These are phyloP conservation scores for Rhododendron mucronatum DNA, from an alignment of 148 eudicot species.

Conservation along the genomic window DNA sequence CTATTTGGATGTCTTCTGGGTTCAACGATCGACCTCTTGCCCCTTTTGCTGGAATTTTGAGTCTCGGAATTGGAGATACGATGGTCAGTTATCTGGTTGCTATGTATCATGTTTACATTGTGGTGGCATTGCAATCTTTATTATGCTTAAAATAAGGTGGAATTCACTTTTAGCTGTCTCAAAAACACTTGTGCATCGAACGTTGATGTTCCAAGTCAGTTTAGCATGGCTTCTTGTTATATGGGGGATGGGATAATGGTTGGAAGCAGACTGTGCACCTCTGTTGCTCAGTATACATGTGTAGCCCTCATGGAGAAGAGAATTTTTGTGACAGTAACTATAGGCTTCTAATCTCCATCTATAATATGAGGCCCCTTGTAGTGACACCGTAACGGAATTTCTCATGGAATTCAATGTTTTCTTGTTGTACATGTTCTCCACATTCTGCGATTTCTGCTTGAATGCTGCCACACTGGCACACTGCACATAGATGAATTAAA, in stretches of 20 bases:
- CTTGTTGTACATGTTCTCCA: neutral
- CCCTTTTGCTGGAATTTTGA: slow-evolving; percentile 97
- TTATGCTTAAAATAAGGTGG: neutral
- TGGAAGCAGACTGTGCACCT: neutral
- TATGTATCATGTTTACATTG: neutral
- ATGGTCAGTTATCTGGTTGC: slow-evolving; percentile 54
- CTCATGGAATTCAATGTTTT: neutral
- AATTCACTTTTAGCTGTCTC: neutral
- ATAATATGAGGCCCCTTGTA: neutral
- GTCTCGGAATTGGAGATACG: slow-evolving; percentile 99
- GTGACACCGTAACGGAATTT: neutral
- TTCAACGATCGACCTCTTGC: slow-evolving; percentile 93
- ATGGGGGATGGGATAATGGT: neutral
- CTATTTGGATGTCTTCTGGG: slow-evolving; percentile 95
- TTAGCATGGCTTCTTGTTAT: neutral
- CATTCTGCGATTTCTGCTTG: neutral
- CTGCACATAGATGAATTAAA: neutral
- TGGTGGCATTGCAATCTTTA: neutral
- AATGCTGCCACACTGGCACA: neutral
- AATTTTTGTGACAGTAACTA: neutral
- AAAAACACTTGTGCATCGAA: neutral
- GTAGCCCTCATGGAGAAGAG: neutral
- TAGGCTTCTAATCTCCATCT: neutral
- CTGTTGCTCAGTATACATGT: neutral
- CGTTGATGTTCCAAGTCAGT: neutral